Percentiles rank a stretch among this genome's conserved stretches.
These are phyloP conservation scores for Vanrija sp. DNA, from an alignment of 1,284 basidiomycete genomes.

Conservation along the genomic window DNA sequence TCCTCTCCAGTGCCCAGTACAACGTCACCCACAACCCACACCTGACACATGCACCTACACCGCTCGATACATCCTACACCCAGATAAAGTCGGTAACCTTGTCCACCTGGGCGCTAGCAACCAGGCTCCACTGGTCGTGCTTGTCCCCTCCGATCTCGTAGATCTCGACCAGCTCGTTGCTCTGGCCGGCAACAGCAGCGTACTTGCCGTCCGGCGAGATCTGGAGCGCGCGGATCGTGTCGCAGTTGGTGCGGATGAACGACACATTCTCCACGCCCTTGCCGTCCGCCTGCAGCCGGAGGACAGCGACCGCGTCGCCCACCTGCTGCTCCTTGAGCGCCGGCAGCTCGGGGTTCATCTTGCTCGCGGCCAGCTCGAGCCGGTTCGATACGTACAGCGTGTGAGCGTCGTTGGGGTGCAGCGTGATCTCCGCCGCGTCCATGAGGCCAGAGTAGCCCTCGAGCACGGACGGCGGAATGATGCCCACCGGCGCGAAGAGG, in stretches of 20 bases:
- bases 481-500: conserved; percentile 11
- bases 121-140: conserved; percentile 42
- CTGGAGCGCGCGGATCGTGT: conserved; percentile 40
- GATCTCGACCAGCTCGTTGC: conserved; percentile 39
- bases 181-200: conserved; percentile 41
- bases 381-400: conserved; percentile 46
- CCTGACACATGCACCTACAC: too few relatives aligned
- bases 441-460: conserved; percentile 23
- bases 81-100: conserved; percentile 51
- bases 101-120: conserved; percentile 63
- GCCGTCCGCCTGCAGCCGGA: conserved; percentile 27
- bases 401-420: conserved; percentile 27
- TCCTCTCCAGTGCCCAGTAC: too few relatives aligned
- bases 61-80: conserved; percentile 16
- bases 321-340: conserved; percentile 15
- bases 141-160: conserved; percentile 29
- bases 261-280: conserved; percentile 23
- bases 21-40: too few relatives aligned
- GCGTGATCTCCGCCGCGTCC: conserved; percentile 40
- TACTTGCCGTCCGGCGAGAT: conserved; percentile 42
- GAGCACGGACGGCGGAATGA: conserved; percentile 36
- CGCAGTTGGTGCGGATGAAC: conserved; percentile 36
- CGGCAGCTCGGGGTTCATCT: conserved; percentile 24
- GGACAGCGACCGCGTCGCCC: conserved; percentile 44
- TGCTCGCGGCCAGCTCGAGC: conserved; percentile 32